Evolutionary conservation across 2,329 filamentous ascomycete genomes (phyloP).

Genomic region (Alternaria angustiovoidea): DNA sequence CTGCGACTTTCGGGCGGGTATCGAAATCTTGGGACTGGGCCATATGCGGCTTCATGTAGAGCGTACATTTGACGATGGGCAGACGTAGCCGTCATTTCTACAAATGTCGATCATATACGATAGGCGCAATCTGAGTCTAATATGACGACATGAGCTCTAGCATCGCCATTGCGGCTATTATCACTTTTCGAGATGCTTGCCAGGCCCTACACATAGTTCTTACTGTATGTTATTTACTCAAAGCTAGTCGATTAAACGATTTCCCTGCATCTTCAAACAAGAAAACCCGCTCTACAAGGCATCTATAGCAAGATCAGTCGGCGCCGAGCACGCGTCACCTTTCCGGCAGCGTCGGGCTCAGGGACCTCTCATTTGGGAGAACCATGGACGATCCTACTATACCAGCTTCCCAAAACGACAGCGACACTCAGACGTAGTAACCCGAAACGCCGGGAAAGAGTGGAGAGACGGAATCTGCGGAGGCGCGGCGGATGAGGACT

Average conservation of each 20-base stretch:
- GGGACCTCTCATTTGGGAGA: background rate
- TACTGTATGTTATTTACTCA: background rate
- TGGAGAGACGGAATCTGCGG: slow-evolving; percentile 7
- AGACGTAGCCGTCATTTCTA: no score
- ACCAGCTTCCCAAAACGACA: background rate
- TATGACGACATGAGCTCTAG: no score
- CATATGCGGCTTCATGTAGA: no score
- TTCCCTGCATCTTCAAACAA: no score
- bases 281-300: background rate
- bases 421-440: background rate
- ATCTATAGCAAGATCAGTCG: background rate
- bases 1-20: no score
- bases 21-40: no score
- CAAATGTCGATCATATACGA: no score
- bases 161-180: no score
- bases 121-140: no score
- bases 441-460: slow-evolving; percentile 2
- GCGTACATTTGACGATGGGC: no score
- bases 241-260: background rate
- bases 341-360: background rate
- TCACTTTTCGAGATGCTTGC: no score
- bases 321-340: background rate
- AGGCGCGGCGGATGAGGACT: slow-evolving; percentile 5
- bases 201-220: no score
- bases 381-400: background rate